phyloP scores from a whole-genome alignment of 2,329 filamentous ascomycete genomes.

The Verticillium zaregamsianum region DNA sequence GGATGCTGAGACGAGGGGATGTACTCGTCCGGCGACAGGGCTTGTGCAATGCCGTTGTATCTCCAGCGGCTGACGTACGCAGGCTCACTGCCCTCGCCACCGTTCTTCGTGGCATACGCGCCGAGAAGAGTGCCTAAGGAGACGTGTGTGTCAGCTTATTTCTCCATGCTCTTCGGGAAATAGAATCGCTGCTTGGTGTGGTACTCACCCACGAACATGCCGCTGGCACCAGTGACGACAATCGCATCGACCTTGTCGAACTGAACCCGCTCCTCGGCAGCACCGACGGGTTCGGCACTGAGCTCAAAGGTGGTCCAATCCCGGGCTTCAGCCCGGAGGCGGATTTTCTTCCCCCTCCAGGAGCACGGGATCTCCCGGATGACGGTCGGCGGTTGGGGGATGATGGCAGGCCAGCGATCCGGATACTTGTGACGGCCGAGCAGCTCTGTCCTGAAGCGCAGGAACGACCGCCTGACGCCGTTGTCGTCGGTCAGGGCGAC shows the following conservation, averaged over 20 bases:
- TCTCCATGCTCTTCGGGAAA: not conserved
- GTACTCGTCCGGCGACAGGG: not conserved
- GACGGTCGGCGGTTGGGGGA: not conserved
- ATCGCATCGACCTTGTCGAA: not conserved
- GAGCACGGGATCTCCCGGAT: not conserved
- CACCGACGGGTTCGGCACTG: conserved; percentile 28
- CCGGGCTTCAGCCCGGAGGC: conserved; percentile 38
- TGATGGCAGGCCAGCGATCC: not conserved
- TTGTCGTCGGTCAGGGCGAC: conserved; percentile 21
- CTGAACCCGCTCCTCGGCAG: conserved; percentile 20
- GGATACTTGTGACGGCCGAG: conserved; percentile 1
- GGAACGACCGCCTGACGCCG: conserved; percentile 8
- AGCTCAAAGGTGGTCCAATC: conserved; percentile 41
- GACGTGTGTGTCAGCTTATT: conserved; percentile 21
- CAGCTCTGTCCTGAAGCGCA: not conserved
- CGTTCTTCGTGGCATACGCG: conserved; percentile 49
- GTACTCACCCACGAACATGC: conserved; percentile 6
- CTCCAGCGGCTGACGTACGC: conserved; percentile 45
- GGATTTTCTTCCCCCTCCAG: conserved; percentile 29
- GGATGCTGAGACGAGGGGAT: not conserved
- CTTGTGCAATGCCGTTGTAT: conserved; percentile 23
- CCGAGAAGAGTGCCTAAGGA: conserved; percentile 42
- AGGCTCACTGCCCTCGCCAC: conserved; percentile 33
- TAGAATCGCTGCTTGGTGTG: too few species aligned
- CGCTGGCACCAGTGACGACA: conserved; percentile 10